A percentile compares a stretch with the other conserved stretches of the same genome.
Evolutionary conservation across 768 basidiomycete genomes (phyloP).

Genomic region (Tylopilus vinaceipallidus): DNA sequence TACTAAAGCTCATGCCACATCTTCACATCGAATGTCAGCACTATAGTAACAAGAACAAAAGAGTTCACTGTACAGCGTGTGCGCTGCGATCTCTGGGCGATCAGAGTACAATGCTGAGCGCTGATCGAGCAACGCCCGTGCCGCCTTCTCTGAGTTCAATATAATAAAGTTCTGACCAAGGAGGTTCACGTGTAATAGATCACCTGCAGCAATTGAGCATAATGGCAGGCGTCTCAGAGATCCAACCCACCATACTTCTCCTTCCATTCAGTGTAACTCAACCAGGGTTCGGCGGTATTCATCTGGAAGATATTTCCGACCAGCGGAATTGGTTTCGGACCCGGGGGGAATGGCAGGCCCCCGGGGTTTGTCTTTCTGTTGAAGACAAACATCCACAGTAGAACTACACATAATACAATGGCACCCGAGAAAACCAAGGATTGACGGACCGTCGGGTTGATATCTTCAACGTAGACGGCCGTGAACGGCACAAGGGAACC

Average conservation of each 20-base stretch:
- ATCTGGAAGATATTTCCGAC: conserved; percentile 29
- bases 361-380: not conserved
- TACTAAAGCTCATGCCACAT: conserved; percentile 28
- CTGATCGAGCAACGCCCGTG: conserved; percentile 26
- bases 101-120: conserved; percentile 30
- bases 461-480: not conserved
- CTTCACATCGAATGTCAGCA: conserved; percentile 8
- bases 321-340: conserved; percentile 30
- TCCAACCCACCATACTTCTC: conserved; percentile 29
- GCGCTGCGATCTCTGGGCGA: conserved; percentile 18
- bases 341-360: conserved; percentile 27
- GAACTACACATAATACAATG: not conserved
- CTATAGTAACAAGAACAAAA: not conserved
- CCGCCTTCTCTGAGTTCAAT: conserved; percentile 29
- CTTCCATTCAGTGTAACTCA: conserved; percentile 35
- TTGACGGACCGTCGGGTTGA: not conserved
- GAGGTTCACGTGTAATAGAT: conserved; percentile 21
- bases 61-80: conserved; percentile 10
- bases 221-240: not conserved
- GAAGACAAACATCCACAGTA: conserved; percentile 6
- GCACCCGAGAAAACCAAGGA: not conserved
- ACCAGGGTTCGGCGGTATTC: conserved; percentile 31
- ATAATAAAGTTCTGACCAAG: conserved; percentile 26
- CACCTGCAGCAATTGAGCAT: conserved; percentile 13
- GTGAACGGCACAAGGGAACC: conserved; percentile 4